Evolutionary conservation across 192 early-diverging fungal genomes (phyloP).

Genomic region (Pecoramyces ruminantium): DNA sequence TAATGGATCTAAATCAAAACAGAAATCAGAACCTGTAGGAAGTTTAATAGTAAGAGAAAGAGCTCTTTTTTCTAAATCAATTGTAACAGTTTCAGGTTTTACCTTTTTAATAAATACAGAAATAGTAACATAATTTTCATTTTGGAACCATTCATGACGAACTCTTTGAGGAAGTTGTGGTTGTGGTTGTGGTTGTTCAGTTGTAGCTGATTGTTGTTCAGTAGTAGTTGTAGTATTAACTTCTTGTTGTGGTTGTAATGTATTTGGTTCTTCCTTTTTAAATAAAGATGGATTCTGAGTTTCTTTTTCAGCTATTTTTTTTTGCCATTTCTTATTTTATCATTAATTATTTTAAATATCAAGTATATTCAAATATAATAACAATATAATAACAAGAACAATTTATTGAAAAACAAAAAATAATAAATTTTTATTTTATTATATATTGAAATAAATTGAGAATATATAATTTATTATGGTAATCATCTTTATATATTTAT

Average conservation of each 20-base stretch:
- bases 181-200: background rate
- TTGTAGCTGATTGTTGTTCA: background rate
- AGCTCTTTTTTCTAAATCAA: conserved; percentile 43
- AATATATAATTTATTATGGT: too few relatives aligned
- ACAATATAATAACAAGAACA: too few relatives aligned
- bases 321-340: background rate
- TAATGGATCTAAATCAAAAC: conserved; percentile 82
- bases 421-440: too few relatives aligned
- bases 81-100: conserved; percentile 44
- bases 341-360: too few relatives aligned
- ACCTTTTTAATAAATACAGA: conserved; percentile 82
- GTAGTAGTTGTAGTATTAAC: background rate
- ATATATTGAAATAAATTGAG: too few relatives aligned
- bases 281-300: background rate
- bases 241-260: background rate
- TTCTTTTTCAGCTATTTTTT: background rate
- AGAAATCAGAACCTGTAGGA: conserved; percentile 69
- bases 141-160: conserved; percentile 97
- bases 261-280: background rate
- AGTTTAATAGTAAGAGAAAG: conserved; percentile 68
- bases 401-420: too few relatives aligned
- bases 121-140: conserved; percentile 68
- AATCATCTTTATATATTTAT: too few relatives aligned
- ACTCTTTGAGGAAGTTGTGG: conserved; percentile 5
- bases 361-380: too few relatives aligned